Evolutionary conservation across 768 basidiomycete genomes (phyloP).

Genomic region (Boletus fagicola): DNA sequence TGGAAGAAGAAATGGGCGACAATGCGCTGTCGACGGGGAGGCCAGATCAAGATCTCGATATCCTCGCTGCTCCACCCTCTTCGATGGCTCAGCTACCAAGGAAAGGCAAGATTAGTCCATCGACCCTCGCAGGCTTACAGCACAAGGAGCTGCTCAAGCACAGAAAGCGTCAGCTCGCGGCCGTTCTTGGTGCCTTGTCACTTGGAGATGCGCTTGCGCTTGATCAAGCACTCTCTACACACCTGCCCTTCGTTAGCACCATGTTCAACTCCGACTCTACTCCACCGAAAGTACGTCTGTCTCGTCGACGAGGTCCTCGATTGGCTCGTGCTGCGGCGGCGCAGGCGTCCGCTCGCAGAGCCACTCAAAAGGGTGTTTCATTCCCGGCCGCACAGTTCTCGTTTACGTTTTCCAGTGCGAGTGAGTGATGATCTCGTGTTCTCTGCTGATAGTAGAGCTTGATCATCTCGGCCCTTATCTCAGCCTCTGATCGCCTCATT

Average conservation of each 20-base stretch:
- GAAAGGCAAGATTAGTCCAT: constrained; percentile 52
- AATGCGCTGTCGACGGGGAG: constrained; percentile 27
- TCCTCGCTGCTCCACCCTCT: constrained; percentile 19
- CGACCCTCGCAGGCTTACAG: constrained; percentile 66
- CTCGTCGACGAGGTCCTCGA: constrained; percentile 53
- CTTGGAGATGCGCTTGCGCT: constrained; percentile 69
- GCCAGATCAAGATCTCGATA: constrained; percentile 25
- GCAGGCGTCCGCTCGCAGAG: constrained; percentile 7
- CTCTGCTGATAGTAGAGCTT: constrained; percentile 24
- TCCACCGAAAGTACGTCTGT: constrained; percentile 47
- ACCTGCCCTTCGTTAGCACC: constrained; percentile 31
- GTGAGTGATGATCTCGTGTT: constrained; percentile 53
- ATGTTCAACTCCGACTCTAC: constrained; percentile 35
- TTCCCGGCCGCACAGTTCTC: constrained; percentile 57
- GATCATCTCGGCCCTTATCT: constrained; percentile 28
- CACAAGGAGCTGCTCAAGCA: constrained; percentile 72
- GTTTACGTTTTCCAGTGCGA: constrained; percentile 60
- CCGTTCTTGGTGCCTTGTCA: constrained; percentile 65
- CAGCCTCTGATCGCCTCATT: constrained; percentile 71
- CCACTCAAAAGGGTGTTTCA: constrained; percentile 31
- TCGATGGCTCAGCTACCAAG: constrained; percentile 21
- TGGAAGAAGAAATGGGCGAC: too few species aligned
- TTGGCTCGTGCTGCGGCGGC: constrained; percentile 44
- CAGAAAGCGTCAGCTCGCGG: constrained; percentile 68
- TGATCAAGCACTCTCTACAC: constrained; percentile 70